A percentile compares a stretch with the other conserved stretches of the same genome.
phyloP scores from a whole-genome alignment of 2,329 filamentous ascomycete genomes.

The Microdochium paspali region DNA sequence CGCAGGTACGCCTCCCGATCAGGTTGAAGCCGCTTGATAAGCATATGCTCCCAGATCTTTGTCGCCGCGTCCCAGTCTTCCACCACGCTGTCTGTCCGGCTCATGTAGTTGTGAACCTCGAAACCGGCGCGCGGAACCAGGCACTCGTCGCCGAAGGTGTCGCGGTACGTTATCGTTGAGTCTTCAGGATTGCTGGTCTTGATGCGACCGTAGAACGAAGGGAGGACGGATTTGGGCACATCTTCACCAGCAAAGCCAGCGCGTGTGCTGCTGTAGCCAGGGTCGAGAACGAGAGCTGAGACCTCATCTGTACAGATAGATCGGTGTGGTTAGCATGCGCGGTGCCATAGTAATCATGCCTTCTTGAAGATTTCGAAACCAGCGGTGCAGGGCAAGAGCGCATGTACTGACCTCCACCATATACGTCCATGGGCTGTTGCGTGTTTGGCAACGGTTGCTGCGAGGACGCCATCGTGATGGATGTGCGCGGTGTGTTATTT shows the following conservation, averaged over 20 bases:
- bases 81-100: constrained; percentile 69
- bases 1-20: constrained; percentile 43
- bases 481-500: background rate
- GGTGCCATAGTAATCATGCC: constrained; percentile 1
- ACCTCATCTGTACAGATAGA: constrained; percentile 68
- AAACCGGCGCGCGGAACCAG: constrained; percentile 68
- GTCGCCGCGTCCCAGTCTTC: constrained; percentile 93
- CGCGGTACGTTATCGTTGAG: constrained; percentile 25
- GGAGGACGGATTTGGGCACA: constrained; percentile 85
- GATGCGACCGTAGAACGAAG: constrained; percentile 73
- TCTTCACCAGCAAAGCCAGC: constrained; percentile 98
- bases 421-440: constrained; percentile 19
- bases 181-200: constrained; percentile 36
- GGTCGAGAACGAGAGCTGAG: constrained; percentile 90
- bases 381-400: background rate
- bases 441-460: constrained; percentile 16
- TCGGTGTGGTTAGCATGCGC: constrained; percentile 5
- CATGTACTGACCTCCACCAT: constrained; percentile 17
- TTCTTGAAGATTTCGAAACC: too few relatives aligned
- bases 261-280: constrained; percentile 83
- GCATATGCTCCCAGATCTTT: constrained; percentile 85
- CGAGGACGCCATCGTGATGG: constrained; percentile 1
- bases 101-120: constrained; percentile 88
- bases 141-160: constrained; percentile 84
- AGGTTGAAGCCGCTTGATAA: constrained; percentile 80